phyloP scores from a whole-genome alignment of 768 basidiomycete species.

The Lentinula raphanica region DNA sequence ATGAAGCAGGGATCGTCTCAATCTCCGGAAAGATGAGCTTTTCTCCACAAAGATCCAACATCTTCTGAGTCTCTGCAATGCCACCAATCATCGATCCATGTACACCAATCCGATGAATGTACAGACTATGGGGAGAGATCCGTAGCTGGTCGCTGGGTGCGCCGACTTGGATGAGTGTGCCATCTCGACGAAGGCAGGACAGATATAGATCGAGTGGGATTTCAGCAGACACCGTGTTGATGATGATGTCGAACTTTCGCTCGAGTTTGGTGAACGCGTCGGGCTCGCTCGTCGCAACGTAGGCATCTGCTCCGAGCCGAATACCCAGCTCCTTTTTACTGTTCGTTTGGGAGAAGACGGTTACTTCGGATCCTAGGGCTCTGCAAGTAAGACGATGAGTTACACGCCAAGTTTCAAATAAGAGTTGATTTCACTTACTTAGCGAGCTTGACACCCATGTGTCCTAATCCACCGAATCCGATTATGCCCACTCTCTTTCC shows the following conservation, averaged over 20 bases:
- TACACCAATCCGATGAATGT: not conserved
- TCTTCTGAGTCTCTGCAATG: slow-evolving; percentile 1
- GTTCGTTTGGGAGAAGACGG: slow-evolving; percentile 41
- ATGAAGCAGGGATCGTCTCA: not conserved
- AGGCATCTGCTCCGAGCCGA: slow-evolving; percentile 41
- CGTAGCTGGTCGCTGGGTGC: not conserved
- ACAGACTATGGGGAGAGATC: not conserved
- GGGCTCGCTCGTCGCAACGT: slow-evolving; percentile 36
- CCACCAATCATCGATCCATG: not conserved
- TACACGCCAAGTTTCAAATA: slow-evolving; percentile 7
- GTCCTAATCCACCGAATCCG: slow-evolving; percentile 58
- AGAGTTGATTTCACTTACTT: not conserved
- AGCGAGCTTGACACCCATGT: not conserved
- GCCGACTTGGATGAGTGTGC: not conserved
- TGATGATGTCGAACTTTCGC: slow-evolving; percentile 35
- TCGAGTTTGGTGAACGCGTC: slow-evolving; percentile 24
- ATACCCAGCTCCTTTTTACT: slow-evolving; percentile 41
- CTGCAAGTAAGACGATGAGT: slow-evolving; percentile 33
- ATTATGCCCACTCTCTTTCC: slow-evolving; percentile 64
- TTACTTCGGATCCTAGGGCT: slow-evolving; percentile 44
- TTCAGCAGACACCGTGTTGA: slow-evolving; percentile 15
- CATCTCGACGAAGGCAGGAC: not conserved
- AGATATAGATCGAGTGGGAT: slow-evolving; percentile 11
- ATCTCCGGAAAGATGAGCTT: slow-evolving; percentile 1
- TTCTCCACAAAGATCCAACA: not conserved